Conservation (phyloP, 495 filamentous ascomycete species). For the Hyaloscypha variabilis region DNA sequence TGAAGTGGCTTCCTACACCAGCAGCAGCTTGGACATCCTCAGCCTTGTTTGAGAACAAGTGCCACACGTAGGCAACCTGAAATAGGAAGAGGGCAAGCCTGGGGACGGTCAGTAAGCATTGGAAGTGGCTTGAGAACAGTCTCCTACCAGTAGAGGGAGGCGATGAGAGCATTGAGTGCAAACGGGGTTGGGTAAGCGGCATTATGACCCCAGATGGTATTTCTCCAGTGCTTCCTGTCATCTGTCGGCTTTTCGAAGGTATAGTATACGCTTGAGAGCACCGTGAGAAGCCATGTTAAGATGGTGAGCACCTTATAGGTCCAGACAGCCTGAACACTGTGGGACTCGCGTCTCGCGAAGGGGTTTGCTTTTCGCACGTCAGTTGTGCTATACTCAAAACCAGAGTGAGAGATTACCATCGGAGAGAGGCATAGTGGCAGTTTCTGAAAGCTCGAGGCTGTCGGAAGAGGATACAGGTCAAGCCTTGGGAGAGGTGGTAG, state of each 20-base stretch:
- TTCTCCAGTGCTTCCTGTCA: constrained; percentile 44
- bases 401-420: not conserved
- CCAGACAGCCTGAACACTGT: constrained; percentile 48
- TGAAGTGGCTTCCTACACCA: constrained; percentile 81
- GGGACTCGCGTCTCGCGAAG: constrained; percentile 65
- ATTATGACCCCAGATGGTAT: constrained; percentile 72
- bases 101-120: constrained; percentile 13
- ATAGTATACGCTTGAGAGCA: constrained; percentile 72
- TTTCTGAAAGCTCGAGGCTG: not conserved
- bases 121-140: not conserved
- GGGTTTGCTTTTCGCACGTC: constrained; percentile 56
- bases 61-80: constrained; percentile 74
- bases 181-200: constrained; percentile 68
- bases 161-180: constrained; percentile 69
- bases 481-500: not conserved
- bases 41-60: constrained; percentile 69
- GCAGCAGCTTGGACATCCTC: constrained; percentile 67
- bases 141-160: constrained; percentile 75
- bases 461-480: not conserved
- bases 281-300: constrained; percentile 70
- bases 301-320: constrained; percentile 70
- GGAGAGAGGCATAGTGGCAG: not conserved
- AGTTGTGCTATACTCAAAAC: not conserved
- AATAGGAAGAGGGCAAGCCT: constrained; percentile 76
- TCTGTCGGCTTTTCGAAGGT: constrained; percentile 62